phyloP scores from a whole-genome alignment of 176 grass and related monocot species.

The Paspalum vaginatum region DNA sequence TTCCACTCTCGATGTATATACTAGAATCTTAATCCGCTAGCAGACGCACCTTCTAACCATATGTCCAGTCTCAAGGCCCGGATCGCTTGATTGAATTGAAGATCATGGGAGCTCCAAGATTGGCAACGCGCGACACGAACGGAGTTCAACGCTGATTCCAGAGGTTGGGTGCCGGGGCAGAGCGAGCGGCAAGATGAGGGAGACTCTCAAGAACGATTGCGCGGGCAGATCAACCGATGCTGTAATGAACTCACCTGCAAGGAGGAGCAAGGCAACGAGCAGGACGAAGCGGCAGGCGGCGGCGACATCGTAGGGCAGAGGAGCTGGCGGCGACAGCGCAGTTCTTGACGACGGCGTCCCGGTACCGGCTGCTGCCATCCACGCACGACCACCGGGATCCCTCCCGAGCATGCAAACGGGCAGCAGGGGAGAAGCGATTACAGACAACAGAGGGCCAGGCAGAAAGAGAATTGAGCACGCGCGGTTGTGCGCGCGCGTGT shows the following conservation, averaged over 20 bases:
- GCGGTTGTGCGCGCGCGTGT: too few species aligned
- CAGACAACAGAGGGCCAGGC: too few species aligned
- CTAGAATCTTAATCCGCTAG: neutral
- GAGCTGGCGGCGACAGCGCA: neutral
- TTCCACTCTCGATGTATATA: too few species aligned
- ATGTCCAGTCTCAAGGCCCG: neutral
- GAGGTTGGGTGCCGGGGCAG: too few species aligned
- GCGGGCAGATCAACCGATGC: too few species aligned
- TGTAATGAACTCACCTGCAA: slow-evolving; percentile 5
- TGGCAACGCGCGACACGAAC: neutral
- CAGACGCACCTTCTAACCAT: neutral
- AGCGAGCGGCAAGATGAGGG: too few species aligned
- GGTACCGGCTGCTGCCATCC: slow-evolving; percentile 1
- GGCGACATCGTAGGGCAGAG: neutral
- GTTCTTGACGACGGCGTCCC: slow-evolving; percentile 16
- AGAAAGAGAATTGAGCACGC: too few species aligned
- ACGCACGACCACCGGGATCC: neutral
- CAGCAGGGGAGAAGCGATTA: too few species aligned
- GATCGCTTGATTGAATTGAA: neutral
- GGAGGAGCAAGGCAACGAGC: slow-evolving; percentile 25
- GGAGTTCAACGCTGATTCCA: too few species aligned
- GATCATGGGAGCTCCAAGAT: neutral
- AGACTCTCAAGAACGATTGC: too few species aligned
- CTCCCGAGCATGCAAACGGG: neutral
- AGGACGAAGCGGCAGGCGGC: slow-evolving; percentile 4